Base-by-base conservation (phyloP, 2,329 filamentous ascomycete genomes). In the Penicillium freii region DNA sequence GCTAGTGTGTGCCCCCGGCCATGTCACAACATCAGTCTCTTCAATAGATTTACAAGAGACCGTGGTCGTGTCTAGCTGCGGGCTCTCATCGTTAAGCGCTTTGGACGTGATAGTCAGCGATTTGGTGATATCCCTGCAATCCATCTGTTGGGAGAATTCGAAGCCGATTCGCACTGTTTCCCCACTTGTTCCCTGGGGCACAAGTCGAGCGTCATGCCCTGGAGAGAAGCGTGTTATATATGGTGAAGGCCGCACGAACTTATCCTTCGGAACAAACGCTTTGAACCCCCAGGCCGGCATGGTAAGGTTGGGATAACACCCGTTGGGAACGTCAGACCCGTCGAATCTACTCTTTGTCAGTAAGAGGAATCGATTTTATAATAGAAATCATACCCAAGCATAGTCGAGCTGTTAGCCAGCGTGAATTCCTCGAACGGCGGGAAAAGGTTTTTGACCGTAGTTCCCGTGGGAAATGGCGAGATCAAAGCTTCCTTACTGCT, bases 391-490 rank as follows among this genome's bases (percentile, higher is more conserved):
- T 82, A 75, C 13, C 77, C 77, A 51, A 84, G 75, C 33, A 71
- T 73, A 9, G 73, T 68, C 1, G 75, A 67, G 0, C 82, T 81
- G 2, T 69, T 67, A 34, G 75, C 72, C 25, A 88, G 73, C 0
- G 71, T 84, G 46, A 66, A 72, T 11, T 77, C 71, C 0, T 85
- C 83, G 61, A 82, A 84, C 0, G 85, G 84, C 61, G 82, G 82
- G 68, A 88, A 86, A 17, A 88, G 68, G 61, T 86, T 87, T 66
- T 82, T 83, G 60, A 88, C 84, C 0, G 75, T 81, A 2, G 79
- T 82, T 11, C 78, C 80, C 2, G 71, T 65, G 8, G 77, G 73
- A 56, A 84, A 88, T 0, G 85, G 83, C 9, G 85, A 74, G 29
- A 87, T 74, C 43, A 87, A 75, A 4, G 82, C 78, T 53, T 84